Evolutionary conservation across 108 stramenopile genomes (phyloP), one percentile per base, ranked within the genome.

Genomic region (Nitzschia palea): DNA sequence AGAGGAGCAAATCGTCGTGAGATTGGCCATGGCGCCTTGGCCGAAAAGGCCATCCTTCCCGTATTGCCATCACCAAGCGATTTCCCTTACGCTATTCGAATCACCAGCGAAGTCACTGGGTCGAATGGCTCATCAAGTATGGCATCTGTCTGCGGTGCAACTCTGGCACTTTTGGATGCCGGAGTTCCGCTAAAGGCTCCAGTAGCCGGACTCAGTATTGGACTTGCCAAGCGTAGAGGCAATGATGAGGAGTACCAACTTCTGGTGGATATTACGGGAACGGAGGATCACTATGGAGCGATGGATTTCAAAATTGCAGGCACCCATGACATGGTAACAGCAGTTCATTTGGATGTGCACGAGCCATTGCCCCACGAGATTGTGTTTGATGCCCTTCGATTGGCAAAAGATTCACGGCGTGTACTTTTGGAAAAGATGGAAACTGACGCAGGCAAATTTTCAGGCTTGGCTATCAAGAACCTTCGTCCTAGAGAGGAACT

Each of bases 301-400:
- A 97, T 97, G 93, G 97, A 97, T 77, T 96, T 94, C 76, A 97
- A 97, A 78, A 76, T 96, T 26, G 94, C 90, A 22, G 97, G 97
- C 12, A 93, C 97, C 10, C 26, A 14, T 3, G 33, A 50, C 42
- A 87, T 90, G 23, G 72, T 97, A 44, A 97, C 97, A 12, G 94
- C 92, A 33, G 77, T 94, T 32, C 97, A 97, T 64, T 65, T 86
- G 25, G 83, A 87, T 59, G 82, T 81, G 10, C 86, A 88, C 55
- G 60, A 61, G 5, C 72, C 79, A 14, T 33, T 93, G 2, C 67
- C 82, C 18, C 35, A 84, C 2, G 31, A 61, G 0, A 51, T 90
- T 15, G 62, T 97, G 10, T 53, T 60, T 9, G 68, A 83, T 34
- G 93, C 87, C 29, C 65, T 96, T 28, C 22, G 71, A 22, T 68